Evolutionary conservation across 2,329 filamentous ascomycete genomes (phyloP), one percentile per base, ranked within the genome.

Genomic region (Colletotrichum falcatum): DNA sequence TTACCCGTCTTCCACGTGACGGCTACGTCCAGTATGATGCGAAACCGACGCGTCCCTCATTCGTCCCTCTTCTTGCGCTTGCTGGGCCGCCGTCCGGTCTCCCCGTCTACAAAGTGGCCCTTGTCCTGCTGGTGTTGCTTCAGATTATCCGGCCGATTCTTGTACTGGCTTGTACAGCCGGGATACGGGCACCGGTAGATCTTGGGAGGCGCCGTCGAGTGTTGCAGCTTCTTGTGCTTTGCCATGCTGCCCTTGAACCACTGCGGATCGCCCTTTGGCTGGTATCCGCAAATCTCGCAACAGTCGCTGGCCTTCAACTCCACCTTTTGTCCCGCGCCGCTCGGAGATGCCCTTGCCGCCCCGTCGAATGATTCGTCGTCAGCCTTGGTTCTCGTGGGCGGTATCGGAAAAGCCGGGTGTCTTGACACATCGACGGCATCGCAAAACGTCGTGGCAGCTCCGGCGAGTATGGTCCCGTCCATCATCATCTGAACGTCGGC

Each of bases 211-310:
- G 79, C 81, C 16, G 78, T 78, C 60, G 84, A 83, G 77, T 89
- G 87, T 76, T 87, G 84, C 69, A 85, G 79, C 76, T 85, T 87
- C 79, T 82, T 87, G 76, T 89, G 87, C 77, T 88, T 89, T 59
- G 86, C 83, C 86, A 89, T 87, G 75, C 85, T 88, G 7, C 86
- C 86, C 54, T 83, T 84, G 75, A 88, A 89, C 87, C 87, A 89
- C 68, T 84, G 82, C n/a, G 87, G 86, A 59, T 87, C 82, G 5
- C 87, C 87, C 72, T 85, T 87, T 1, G 87, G 87, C 12, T 85
- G 81, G 77, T 89, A 89, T 3, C 83, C 85, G 71, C 87, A 89
- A 23, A 87, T 78, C 28, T 85, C 82, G 74, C 87, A 89, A 72
- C 81, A 81, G 60, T 82, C 81, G 56, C 83, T 77, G 0, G 85